phyloP scores from a whole-genome alignment of 768 basidiomycete species.

The Leccinum uliginosum region DNA sequence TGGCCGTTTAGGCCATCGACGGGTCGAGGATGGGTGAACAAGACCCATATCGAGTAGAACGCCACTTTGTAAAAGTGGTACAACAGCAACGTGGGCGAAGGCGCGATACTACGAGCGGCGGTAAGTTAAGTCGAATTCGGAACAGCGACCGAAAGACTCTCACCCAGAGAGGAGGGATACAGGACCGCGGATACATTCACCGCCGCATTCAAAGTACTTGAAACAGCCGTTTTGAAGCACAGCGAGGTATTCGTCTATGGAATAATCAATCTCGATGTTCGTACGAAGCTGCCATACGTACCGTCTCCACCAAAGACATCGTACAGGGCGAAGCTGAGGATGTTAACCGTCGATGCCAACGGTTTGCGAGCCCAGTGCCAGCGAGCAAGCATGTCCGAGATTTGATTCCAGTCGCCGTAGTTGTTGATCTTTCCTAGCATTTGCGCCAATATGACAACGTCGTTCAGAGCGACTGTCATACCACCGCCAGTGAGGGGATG shows the following conservation, averaged over 20 bases:
- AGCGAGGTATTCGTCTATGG: slow-evolving; percentile 53
- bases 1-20: not conserved
- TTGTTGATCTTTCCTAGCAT: slow-evolving; percentile 48
- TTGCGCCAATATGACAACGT: slow-evolving; percentile 69
- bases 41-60: slow-evolving; percentile 87
- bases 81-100: slow-evolving; percentile 75
- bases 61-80: slow-evolving; percentile 96
- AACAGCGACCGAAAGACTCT: slow-evolving; percentile 23
- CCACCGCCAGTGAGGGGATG: slow-evolving; percentile 97
- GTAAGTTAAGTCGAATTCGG: not conserved
- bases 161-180: slow-evolving; percentile 88
- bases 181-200: slow-evolving; percentile 82
- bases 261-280: slow-evolving; percentile 1
- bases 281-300: slow-evolving; percentile 35
- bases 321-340: slow-evolving; percentile 89
- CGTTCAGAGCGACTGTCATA: slow-evolving; percentile 93
- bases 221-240: slow-evolving; percentile 84
- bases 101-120: slow-evolving; percentile 55
- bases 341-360: slow-evolving; percentile 83
- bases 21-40: slow-evolving; percentile 64
- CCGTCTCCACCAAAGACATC: slow-evolving; percentile 94
- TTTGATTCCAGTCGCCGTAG: slow-evolving; percentile 45
- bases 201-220: slow-evolving; percentile 94
- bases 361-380: slow-evolving; percentile 91
- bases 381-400: slow-evolving; percentile 49